Base-by-base conservation (phyloP, 1,139 yeast genomes). In the Blastobotrys indianensis region DNA sequence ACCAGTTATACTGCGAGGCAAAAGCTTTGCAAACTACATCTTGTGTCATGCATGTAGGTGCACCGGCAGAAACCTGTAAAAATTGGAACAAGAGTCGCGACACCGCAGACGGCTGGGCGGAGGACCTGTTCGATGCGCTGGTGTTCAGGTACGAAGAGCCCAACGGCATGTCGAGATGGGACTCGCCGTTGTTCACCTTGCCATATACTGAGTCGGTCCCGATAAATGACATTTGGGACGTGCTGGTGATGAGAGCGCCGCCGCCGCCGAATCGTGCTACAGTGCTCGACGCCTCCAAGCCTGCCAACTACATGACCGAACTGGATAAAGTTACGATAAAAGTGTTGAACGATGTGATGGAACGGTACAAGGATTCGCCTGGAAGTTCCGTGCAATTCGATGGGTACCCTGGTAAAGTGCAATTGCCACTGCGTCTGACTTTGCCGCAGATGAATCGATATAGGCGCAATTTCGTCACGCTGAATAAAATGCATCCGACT, bases 61-160 rank as follows among this genome's bases (percentile, higher is more conserved):
- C 84, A 23, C 82, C 95, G 0, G 59, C 74, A 3, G 81, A 76
- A 0, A 68, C 69, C 28, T 81, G 94, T 59, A 60, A 73, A 4
- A 74, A 77, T 45, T 82, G 90, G 85, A 86, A 87, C 61, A 37
- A 55, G 0, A 47, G 55, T 2, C 58, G 70, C 20, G 44, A 47
- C 47, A 48, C 54, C 41, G 35, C 50, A 1, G 64, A 66, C 30
- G 66, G 69, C 39, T 90, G 97, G 97, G 82, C 79, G 32, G 73
- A 72, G 1, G 82, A 76, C 34, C 65, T 87, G 41, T 70, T 90
- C 41, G 74, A 74, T 17, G 92, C 84, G 45, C 67, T 92, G 52
- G 75, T 80, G 4, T 85, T 88, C 79, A 67, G 98, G 52, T 94
- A 82, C 60, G 98, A 92, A 64, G 98, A 92, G 62, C 99, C 99